phyloP scores from a whole-genome alignment of 2,329 filamentous ascomycete species.

The Diatrype stigma region DNA sequence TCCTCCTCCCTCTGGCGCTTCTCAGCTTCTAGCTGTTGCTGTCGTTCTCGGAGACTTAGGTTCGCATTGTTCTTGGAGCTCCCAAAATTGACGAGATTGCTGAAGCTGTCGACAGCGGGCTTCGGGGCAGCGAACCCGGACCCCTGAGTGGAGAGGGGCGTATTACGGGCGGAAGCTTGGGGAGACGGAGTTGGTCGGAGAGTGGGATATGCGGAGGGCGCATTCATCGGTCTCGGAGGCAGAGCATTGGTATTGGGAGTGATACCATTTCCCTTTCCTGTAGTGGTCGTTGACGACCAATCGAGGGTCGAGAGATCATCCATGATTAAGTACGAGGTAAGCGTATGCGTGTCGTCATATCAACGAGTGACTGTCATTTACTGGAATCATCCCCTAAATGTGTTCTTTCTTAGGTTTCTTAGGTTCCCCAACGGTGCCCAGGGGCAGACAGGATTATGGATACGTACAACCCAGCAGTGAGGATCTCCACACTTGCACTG shows the following conservation, averaged over 20 bases:
- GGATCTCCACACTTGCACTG: no score
- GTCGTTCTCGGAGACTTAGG: slow-evolving; percentile 73
- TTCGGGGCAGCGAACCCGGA: slow-evolving; percentile 43
- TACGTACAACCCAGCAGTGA: no score
- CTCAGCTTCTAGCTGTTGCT: slow-evolving; percentile 61
- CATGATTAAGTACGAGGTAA: slow-evolving; percentile 17
- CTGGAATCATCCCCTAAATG: not conserved
- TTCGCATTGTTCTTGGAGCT: slow-evolving; percentile 61
- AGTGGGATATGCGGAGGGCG: slow-evolving; percentile 30
- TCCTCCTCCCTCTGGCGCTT: slow-evolving; percentile 72
- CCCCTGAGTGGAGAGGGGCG: slow-evolving; percentile 48
- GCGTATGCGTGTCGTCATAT: slow-evolving; percentile 21
- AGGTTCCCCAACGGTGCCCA: no score
- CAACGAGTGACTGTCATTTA: slow-evolving; percentile 12
- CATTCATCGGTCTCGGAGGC: slow-evolving; percentile 24
- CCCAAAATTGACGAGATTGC: slow-evolving; percentile 65
- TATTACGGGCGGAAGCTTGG: slow-evolving; percentile 51
- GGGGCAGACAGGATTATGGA: no score
- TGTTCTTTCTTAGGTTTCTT: not conserved
- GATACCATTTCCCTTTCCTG: slow-evolving; percentile 14
- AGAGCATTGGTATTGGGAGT: slow-evolving; percentile 13
- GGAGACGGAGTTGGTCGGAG: slow-evolving; percentile 55
- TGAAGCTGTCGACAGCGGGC: slow-evolving; percentile 68
- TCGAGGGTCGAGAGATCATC: slow-evolving; percentile 31
- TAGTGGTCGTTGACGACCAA: slow-evolving; percentile 26